Base-by-base conservation (phyloP, 306 rosid genomes). In the Morella rubra region DNA sequence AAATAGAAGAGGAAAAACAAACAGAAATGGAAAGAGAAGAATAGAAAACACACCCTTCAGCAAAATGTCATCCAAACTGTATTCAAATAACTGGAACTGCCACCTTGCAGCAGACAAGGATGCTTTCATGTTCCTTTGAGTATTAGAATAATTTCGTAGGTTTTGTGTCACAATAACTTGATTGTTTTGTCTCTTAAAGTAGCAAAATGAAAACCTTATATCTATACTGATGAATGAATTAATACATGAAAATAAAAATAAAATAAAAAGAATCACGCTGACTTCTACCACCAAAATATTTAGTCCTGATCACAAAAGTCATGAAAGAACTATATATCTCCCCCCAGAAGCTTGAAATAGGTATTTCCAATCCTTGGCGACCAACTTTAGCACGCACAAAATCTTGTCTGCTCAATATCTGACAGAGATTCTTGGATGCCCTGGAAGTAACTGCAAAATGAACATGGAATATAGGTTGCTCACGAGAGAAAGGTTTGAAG, bases 341-440 rank as follows among this genome's bases (percentile, higher is more conserved):
- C 59, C 72, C 49, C 47, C 72, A 71, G 10, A 78, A 14, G 54
- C 61, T n/a, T 37, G 24, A 69, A 79, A 51, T 50, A 79, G 49
- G 60, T 68, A 53, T n/a, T 44, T 78, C 62, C 58, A 56, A 49
- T 54, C 44, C 50, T 13, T 45, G 16, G 3, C 44, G 8, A 12
- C 22, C 47, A 54, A 70, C 73, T 66, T 86, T 77, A 93, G 80
- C 98, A 94, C 53, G 93, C 92, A 80, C 98, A 91, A 20, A 89
- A 83, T 75, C 90, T 87, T 83, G 88, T 72, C 78, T 84, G 91
- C 44, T 94, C 97, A 46, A 76, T 68, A 70, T 86, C 98, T 49
- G 98, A 90, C 73, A 82, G 84, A 8, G 93, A 74, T 76, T 92
- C 95, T 22, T 97, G 85, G 6, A 94, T 92, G 68, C 97, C 96